Evolutionary conservation across 148 eudicot genomes (phyloP), one percentile per base, ranked within the genome.

Genomic region (Simmondsia chinensis): DNA sequence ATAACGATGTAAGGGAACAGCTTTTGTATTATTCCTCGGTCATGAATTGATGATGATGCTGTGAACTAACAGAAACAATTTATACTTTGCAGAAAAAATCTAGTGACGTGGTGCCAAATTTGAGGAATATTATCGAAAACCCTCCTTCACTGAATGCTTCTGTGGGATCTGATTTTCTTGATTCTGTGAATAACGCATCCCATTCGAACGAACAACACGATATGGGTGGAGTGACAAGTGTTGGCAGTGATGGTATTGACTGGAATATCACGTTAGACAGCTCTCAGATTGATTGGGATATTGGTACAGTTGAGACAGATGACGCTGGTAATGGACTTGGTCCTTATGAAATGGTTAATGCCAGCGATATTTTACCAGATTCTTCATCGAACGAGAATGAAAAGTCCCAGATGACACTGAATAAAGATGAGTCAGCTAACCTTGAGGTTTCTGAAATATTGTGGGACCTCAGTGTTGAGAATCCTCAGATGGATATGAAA

Each of bases 231-330:
- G 66, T 58, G 43, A 46, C 60, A 48, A 68, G 43, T 9, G 53
- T 41, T 38, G 65, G 60, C 30, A 73, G 68, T 20, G 85, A 69
- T 30, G 57, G 41, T 53, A 89, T 89, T 63, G 93, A 89, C 59
- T 85, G 97, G 97, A 95, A 89, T 76, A 79, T 89, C 46, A 71
- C 93, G 14, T 23, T 76, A 41, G 95, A 85, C 38, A 76, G 81
- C 69, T 58, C 95, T 60, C 87, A 81, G 78, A 89, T 89, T 63
- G 97, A 89, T 62, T 89, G 97, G 97, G 97, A 85, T 74, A 75
- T 84, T 44, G 95, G 86, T 26, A 59, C 77, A 5, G 66, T 82
- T 39, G 95, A 77, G 56, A 52, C 79, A 3, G 96, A 87, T 36
- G 93, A 73, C 40, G 52, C 66, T 58, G 76, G 74, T 32, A 81